Conservation (phyloP, 768 basidiomycete species). For the Coprinopsis sp. region DNA sequence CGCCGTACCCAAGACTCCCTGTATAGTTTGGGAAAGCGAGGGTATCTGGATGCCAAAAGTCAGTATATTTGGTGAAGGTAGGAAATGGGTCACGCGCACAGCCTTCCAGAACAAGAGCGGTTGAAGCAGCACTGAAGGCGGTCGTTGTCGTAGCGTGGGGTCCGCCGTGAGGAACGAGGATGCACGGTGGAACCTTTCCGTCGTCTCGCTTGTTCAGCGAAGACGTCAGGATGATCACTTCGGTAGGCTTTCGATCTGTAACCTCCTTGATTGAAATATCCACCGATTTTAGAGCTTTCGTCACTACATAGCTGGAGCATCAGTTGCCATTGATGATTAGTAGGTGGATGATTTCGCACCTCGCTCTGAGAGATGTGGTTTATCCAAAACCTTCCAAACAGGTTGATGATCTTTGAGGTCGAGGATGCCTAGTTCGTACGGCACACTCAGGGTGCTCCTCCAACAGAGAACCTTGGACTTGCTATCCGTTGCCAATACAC, state of each 20-base stretch:
- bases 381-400: constrained; percentile 41
- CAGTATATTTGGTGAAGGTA: not conserved
- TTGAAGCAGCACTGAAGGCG: constrained; percentile 39
- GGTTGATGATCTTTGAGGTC: constrained; percentile 20
- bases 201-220: constrained; percentile 12
- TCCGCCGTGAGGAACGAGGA: constrained; percentile 59
- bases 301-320: constrained; percentile 30
- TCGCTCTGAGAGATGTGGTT: constrained; percentile 32
- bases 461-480: constrained; percentile 38
- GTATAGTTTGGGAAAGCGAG: constrained; percentile 63
- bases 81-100: constrained; percentile 39
- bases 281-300: constrained; percentile 36
- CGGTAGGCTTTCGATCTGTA: constrained; percentile 43
- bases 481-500: constrained; percentile 47
- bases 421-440: constrained; percentile 41
- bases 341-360: constrained; percentile 29
- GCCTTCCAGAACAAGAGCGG: constrained; percentile 52
- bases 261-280: constrained; percentile 42
- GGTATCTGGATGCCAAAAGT: constrained; percentile 37
- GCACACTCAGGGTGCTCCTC: constrained; percentile 43
- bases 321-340: not conserved
- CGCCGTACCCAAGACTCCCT: constrained; percentile 63
- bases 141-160: constrained; percentile 50
- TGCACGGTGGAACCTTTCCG: constrained; percentile 34
- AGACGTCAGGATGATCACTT: constrained; percentile 49